Evolutionary conservation across 2,329 filamentous ascomycete genomes (phyloP), one percentile per base, ranked within the genome.

Genomic region (Paraphoma sp.): DNA sequence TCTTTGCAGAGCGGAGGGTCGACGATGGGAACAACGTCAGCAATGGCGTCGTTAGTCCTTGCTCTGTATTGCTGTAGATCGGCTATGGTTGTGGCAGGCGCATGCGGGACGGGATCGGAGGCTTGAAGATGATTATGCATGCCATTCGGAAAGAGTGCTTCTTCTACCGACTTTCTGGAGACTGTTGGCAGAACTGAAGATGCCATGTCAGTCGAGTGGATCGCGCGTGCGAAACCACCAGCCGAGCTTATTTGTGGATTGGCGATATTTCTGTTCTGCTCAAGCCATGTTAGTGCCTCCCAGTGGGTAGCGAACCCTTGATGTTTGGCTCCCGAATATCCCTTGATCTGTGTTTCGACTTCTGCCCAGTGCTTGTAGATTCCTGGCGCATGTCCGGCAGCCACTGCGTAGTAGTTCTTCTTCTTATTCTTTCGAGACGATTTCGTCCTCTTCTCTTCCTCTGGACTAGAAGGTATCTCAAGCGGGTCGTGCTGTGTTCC

Each of bases 231-330:
- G 17, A 30, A 45, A 12, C 17, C 42, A 45, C 42, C 42, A 23
- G 8, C 30, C 16, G 23, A 51, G 28, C 48, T 51, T 9, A 28
- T 11, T 33, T 28, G 40, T 28, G 51, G 29, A n/a, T 23, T 14
- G 29, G 16, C 16, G 30, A 28, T n/a, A 23, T 14, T 14, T 9
- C 40, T 42, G 14, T 64, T 54, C n/a, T 62, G 58, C 18, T 64
- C 48, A 9, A 97, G 89, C 72, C 90, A 97, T n/a, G 85, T 85
- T 69, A 93, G 86, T 0, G 94, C 94, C 74, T 95, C 92, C 50
- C 81, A 82, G 23, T 70, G 63, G 8, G 77, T 82, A 38, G 75
- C 67, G 55, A 83, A 83, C 1, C 72, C 75, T 64, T 77, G 79
- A 51, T 81, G 85, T 57, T 83, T 86, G 6, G 86, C 84, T 4